Evolutionary conservation across 345 rosid genomes (phyloP), one percentile per base, ranked within the genome.

Genomic region (Draba incana): DNA sequence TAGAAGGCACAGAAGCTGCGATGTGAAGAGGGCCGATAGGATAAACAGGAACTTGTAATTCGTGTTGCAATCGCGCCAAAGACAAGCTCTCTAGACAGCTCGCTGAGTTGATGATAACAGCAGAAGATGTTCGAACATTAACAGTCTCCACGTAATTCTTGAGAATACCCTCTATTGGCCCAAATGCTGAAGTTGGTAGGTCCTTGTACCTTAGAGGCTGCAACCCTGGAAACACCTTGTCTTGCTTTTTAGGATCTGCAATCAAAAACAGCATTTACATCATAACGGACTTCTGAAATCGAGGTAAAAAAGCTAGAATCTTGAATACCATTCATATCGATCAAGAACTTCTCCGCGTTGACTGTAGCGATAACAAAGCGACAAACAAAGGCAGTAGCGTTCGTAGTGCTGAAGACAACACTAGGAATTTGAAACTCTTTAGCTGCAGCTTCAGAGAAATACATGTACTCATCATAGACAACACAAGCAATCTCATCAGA

Each of bases 381-480:
- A 23, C 74, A 61, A 37, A 72, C 74, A 59, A 72, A 77, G 16
- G 74, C 71, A 31, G 74, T 73, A 23, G 80, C 80, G 49, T 31
- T 67, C 13, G 75, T 72, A 1, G 80, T 77, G 47, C 74, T 68
- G 39, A 77, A 72, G 66, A 77, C 42, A 15, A 57, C 75, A 64
- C 74, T 47, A 3, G 80, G 80, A 62, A 77, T 37, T 43, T 71
- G 76, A 62, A 77, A 68, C 66, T 39, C 70, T 68, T 3, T 76
- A 69, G 16, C 74, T 63, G 74, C 77, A 69, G 75, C 65, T 56
- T 73, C 73, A 0, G 85, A 64, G 31, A 80, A 86, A 64, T 73
- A 72, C 85, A 83, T 73, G 52, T 79, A 33, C 24, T 74, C 84
- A 51, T 86, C 92, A 50, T 84, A 82, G 27, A 90, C 61, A 12